phyloP scores from a whole-genome alignment of 306 rosid genomes.

The Ormosia semicastrata region DNA sequence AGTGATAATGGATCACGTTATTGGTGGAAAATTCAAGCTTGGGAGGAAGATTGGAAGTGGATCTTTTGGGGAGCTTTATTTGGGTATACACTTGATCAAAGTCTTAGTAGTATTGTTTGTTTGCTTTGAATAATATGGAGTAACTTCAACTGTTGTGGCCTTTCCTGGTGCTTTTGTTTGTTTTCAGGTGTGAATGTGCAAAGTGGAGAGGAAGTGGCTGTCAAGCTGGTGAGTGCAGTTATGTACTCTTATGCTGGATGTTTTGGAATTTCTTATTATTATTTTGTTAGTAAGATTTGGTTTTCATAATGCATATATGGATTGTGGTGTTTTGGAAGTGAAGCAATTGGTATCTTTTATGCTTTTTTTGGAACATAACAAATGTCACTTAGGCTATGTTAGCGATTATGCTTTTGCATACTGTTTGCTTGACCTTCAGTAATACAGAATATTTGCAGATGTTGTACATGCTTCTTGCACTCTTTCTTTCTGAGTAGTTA shows the following conservation, averaged over 20 bases:
- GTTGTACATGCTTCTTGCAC: background rate
- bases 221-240: constrained; percentile 68
- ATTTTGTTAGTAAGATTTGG: background rate
- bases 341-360: background rate
- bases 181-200: constrained; percentile 78
- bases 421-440: background rate
- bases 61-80: constrained; percentile 91
- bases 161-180: constrained; percentile 39
- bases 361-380: background rate
- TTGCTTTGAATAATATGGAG: constrained; percentile 5
- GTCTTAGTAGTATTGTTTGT: constrained; percentile 1
- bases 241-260: constrained; percentile 12
- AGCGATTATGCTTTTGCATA: background rate
- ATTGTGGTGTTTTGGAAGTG: background rate
- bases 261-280: background rate
- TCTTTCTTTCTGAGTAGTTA: background rate
- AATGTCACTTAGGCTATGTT: background rate
- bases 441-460: background rate
- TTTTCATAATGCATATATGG: background rate
- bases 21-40: constrained; percentile 94
- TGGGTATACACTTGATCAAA: constrained; percentile 56
- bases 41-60: constrained; percentile 97
- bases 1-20: constrained; percentile 74
- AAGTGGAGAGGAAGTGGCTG: constrained; percentile 91
- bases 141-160: background rate